Evolutionary conservation across 345 rosid genomes (phyloP).

Genomic region (Salix arbutifolia): DNA sequence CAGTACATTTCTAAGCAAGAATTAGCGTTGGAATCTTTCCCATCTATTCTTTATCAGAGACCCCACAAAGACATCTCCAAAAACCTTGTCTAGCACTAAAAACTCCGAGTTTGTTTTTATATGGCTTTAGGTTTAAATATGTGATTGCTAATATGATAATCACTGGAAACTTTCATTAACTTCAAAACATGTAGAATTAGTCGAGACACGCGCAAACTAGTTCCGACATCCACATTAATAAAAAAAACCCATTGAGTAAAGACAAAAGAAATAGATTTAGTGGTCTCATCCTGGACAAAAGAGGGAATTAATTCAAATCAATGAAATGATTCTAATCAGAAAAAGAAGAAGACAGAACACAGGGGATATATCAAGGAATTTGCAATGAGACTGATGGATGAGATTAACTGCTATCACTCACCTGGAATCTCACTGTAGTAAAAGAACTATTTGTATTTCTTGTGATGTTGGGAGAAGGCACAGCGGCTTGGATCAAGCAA

Average conservation of each 20-base stretch:
- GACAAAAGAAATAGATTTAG: background rate
- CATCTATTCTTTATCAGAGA: background rate
- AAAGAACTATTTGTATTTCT: constrained; percentile 7
- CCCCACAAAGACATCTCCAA: background rate
- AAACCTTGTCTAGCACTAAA: too few species aligned
- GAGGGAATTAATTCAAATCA: too few species aligned
- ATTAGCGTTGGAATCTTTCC: background rate
- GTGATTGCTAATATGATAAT: too few species aligned
- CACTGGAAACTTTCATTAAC: too few species aligned
- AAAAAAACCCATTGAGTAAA: too few species aligned
- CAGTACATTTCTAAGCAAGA: background rate
- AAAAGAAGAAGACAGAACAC: background rate
- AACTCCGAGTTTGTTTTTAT: too few species aligned
- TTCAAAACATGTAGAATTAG: too few species aligned
- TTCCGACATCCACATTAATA: too few species aligned
- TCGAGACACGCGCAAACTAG: too few species aligned
- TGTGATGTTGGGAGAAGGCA: constrained; percentile 30
- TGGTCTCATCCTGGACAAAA: background rate
- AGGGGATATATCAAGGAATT: background rate
- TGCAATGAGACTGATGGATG: too few species aligned
- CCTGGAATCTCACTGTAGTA: constrained; percentile 40
- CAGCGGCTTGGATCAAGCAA: constrained; percentile 54
- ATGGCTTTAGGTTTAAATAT: too few species aligned
- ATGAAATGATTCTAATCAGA: background rate
- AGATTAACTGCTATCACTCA: background rate